phyloP scores from a whole-genome alignment of 2,329 filamentous ascomycete species.

The Aotearoamyces nothofagi region DNA sequence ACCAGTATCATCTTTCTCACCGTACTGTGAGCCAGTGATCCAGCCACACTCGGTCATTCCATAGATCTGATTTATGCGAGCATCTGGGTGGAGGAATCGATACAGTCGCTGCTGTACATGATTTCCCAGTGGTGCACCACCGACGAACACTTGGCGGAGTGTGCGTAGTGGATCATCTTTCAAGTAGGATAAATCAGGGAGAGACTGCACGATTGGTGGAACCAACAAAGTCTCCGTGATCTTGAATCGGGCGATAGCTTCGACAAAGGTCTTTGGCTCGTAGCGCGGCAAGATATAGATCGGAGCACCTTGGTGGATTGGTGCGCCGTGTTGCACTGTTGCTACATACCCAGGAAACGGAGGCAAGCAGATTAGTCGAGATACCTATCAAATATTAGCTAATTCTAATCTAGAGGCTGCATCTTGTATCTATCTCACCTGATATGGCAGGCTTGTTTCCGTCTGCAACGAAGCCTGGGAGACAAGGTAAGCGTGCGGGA shows the following conservation, averaged over 20 bases:
- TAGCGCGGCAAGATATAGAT: constrained; percentile 69
- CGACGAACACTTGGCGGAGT: constrained; percentile 29
- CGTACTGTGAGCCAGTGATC: constrained; percentile 5
- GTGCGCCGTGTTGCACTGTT: constrained; percentile 60
- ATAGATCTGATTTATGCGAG: constrained; percentile 29
- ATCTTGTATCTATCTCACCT: constrained; percentile 36
- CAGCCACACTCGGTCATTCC: constrained; percentile 36
- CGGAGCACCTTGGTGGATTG: constrained; percentile 46
- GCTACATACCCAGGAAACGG: constrained; percentile 53
- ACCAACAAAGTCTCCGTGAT: constrained; percentile 54
- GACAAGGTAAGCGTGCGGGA: constrained; percentile 18
- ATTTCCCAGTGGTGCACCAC: constrained; percentile 29
- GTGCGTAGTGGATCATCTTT: constrained; percentile 21
- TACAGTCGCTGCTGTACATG: constrained; percentile 23
- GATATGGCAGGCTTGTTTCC: constrained; percentile 35
- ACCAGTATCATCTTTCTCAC: constrained; percentile 22
- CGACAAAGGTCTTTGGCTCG: constrained; percentile 56
- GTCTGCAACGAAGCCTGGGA: constrained; percentile 27
- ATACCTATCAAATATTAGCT: constrained; percentile 45
- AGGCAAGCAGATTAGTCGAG: constrained; percentile 34
- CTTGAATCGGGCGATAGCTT: constrained; percentile 47
- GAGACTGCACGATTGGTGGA: constrained; percentile 57
- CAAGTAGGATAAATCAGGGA: constrained; percentile 44
- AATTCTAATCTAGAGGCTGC: constrained; percentile 5
- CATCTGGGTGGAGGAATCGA: constrained; percentile 22